phyloP scores from a whole-genome alignment of 2,329 filamentous ascomycete genomes.

The Nemania sp. region DNA sequence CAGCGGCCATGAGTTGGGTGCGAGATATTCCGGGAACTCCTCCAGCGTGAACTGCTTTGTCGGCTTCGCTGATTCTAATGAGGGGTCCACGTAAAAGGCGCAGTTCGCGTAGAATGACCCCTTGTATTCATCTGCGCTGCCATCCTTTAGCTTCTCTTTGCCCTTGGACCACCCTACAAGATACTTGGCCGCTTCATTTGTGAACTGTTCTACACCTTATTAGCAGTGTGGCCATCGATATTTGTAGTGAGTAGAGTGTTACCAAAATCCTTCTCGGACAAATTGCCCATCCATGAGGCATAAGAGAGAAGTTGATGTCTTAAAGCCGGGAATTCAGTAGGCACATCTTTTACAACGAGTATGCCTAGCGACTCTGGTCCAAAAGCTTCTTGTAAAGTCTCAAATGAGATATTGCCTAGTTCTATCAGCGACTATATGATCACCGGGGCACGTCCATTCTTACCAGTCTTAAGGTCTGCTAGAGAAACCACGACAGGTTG shows the following conservation, averaged over 20 bases:
- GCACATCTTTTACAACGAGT: slow-evolving; percentile 89
- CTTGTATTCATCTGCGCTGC: slow-evolving; percentile 82
- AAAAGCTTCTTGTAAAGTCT: slow-evolving; percentile 81
- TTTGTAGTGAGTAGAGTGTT: slow-evolving; percentile 42
- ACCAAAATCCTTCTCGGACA: slow-evolving; percentile 79
- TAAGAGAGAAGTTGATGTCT: slow-evolving; percentile 83
- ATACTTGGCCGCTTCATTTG: slow-evolving; percentile 72
- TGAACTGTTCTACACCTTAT: slow-evolving; percentile 59
- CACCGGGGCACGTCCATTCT: slow-evolving; percentile 37
- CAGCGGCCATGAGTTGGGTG: slow-evolving; percentile 88
- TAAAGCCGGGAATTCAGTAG: slow-evolving; percentile 76
- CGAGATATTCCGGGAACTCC: slow-evolving; percentile 88
- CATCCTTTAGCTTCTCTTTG: slow-evolving; percentile 83
- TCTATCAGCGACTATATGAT: slow-evolving; percentile 19
- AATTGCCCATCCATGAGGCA: slow-evolving; percentile 87
- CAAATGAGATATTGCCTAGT: slow-evolving; percentile 74
- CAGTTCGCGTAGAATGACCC: slow-evolving; percentile 89
- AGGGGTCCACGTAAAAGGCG: slow-evolving; percentile 77
- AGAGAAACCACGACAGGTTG: slow-evolving; percentile 72
- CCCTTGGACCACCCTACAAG: slow-evolving; percentile 83
- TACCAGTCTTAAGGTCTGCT: slow-evolving; percentile 70
- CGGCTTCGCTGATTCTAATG: slow-evolving; percentile 71
- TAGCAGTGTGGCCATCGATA: slow-evolving; percentile 10
- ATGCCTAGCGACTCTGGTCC: slow-evolving; percentile 92
- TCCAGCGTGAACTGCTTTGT: slow-evolving; percentile 67